These are phyloP conservation scores for Chlamydomonas asymmetrica DNA, from an alignment of 139 green algal species.

Conservation along the genomic window DNA sequence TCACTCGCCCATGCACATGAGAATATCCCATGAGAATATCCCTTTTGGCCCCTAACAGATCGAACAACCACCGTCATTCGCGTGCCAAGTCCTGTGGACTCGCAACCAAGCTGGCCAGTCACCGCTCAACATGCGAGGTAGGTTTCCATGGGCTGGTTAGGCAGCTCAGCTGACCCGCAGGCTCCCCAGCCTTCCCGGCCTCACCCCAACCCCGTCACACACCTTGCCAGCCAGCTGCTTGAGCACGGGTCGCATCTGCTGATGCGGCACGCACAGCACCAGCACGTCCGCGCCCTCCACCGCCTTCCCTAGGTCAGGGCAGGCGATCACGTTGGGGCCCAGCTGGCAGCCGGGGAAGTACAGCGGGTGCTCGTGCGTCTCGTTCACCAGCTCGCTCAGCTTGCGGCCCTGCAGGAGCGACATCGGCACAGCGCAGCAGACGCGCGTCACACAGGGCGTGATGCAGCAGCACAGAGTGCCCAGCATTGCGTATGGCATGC, in stretches of 20 bases:
- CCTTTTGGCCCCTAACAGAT: no score
- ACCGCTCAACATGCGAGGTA: no score
- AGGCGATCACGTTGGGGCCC: neutral
- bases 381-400: constrained; percentile 67
- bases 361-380: constrained; percentile 51
- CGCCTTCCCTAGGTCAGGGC: neutral
- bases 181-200: no score
- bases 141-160: neutral
- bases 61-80: no score
- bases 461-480: no score
- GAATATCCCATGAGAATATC: no score
- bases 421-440: no score
- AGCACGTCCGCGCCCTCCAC: neutral
- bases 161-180: neutral
- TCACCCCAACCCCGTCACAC: neutral
- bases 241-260: constrained; percentile 59
- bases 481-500: no score
- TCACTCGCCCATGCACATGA: no score
- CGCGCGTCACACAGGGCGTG: no score
- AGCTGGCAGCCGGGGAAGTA: neutral
- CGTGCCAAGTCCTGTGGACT: no score
- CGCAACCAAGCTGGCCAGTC: no score
- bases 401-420: constrained; percentile 36
- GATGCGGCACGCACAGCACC: constrained; percentile 34
- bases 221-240: constrained; percentile 47